Conservation (phyloP, 352 stramenopile genomes). For the Phytophthora crassamura region DNA sequence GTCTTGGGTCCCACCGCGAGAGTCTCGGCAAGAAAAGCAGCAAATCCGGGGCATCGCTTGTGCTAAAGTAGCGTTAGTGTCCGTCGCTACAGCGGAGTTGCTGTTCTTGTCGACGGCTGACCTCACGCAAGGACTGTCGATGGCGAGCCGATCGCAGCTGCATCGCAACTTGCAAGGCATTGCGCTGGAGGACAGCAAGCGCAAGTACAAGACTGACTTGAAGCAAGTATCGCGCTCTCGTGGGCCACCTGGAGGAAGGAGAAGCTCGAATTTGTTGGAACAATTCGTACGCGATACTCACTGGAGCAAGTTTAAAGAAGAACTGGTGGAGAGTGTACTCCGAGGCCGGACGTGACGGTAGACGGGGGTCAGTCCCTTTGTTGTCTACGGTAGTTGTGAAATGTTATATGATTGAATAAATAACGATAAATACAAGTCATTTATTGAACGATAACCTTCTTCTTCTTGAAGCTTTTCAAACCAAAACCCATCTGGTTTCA, state of each 20-base stretch:
- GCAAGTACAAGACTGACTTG: conserved; percentile 3
- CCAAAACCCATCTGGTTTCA: neutral
- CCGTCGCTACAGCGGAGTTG: conserved; percentile 46
- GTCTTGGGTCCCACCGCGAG: conserved; percentile 55
- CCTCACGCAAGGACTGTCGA: conserved; percentile 42
- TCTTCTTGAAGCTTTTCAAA: neutral
- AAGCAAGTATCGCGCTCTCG: neutral
- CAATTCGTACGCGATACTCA: conserved; percentile 29
- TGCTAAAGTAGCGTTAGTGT: conserved; percentile 56
- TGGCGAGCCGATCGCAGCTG: conserved; percentile 41
- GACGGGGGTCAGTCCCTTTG: no score
- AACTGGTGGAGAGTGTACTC: conserved; percentile 37
- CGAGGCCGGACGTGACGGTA: conserved; percentile 15
- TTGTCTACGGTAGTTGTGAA: conserved; percentile 10
- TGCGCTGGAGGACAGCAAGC: conserved; percentile 20
- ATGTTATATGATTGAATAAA: no score
- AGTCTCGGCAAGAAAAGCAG: conserved; percentile 32
- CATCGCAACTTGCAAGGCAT: conserved; percentile 47
- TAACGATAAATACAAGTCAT: no score
- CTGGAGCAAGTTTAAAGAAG: conserved; percentile 46
- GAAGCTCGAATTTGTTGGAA: conserved; percentile 35
- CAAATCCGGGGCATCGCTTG: conserved; percentile 36
- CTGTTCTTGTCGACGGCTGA: conserved; percentile 60
- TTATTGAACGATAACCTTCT: no score
- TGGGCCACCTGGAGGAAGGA: conserved; percentile 2